Base-by-base conservation (phyloP, 495 filamentous ascomycete species). In the Neurospora sp. region DNA sequence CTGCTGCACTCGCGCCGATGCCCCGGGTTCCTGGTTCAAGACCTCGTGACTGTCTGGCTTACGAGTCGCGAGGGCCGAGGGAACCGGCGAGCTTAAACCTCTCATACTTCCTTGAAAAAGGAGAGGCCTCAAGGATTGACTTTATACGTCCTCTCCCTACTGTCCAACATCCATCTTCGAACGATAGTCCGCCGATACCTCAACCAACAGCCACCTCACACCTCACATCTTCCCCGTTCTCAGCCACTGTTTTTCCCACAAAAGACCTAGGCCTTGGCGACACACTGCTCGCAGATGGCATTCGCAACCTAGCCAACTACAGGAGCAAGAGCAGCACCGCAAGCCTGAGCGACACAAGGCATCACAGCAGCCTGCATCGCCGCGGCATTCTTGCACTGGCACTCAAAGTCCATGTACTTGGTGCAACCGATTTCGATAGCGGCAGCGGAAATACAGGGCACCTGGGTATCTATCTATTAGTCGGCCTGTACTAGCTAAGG, bases 371-470 rank as follows among this genome's bases (percentile, higher is more conserved):
- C 48, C 59, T 72, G 71, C 74, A 75, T 72, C 16, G 71, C 69
- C 5, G 74, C 38, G 27, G 71, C 71, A 45, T 69, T 38, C 38
- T 68, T 69, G 71, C 74, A 75, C 68, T 75, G 74, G 59, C 74
- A 75, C 18, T 48, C 74, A 71, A 75, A 73, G 71, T 75, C 74
- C 45, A 71, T 69, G 22, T 35, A 16, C 2, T 27, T 44, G 14
- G 74, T 75, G 71, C 74, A 75, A 20, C 74, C 74, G 71, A 72
- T 68, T 10, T 14, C 9, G 70, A 53, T 69, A 37, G 70, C 73
- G 0, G 73, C 73, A 0, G 59, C 45, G 44, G 40, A 14, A 3
- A 74, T 38, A 44, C 73, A 74, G 7, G 73, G 53, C 5, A 74
- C 42, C 73, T 74, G 27, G 38, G 9, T 27, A 12, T 2, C 20